Evolutionary conservation across 176 grass and related monocot species (phyloP).

Genomic region (Avena insularis): DNA sequence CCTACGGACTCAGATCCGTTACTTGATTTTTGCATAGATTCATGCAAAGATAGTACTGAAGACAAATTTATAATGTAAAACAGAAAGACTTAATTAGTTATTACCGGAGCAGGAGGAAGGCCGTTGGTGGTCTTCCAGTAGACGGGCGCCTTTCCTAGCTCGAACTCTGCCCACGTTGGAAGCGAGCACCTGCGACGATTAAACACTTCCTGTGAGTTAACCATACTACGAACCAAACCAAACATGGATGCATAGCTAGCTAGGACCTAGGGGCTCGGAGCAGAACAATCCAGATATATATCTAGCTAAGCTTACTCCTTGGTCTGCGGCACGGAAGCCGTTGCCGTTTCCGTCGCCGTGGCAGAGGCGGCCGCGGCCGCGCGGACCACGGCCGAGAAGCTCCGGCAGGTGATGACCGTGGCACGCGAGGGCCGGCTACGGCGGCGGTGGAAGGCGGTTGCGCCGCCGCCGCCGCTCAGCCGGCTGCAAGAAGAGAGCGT

Average conservation of each 20-base stretch:
- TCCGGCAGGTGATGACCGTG: conserved; percentile 27
- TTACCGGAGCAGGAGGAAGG: conserved; percentile 70
- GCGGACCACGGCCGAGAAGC: conserved; percentile 23
- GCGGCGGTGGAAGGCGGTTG: conserved; percentile 30
- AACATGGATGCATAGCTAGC: background rate
- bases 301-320: conserved; percentile 32
- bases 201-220: background rate
- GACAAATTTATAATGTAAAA: background rate
- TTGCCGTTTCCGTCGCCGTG: background rate
- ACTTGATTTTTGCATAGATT: background rate
- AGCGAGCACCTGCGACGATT: conserved; percentile 48
- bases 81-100: conserved; percentile 11
- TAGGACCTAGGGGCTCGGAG: background rate
- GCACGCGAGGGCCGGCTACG: conserved; percentile 3
- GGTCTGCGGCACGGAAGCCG: conserved; percentile 29
- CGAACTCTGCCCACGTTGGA: conserved; percentile 86
- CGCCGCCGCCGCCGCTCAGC: conserved; percentile 39
- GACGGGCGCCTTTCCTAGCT: conserved; percentile 79
- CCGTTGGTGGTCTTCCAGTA: conserved; percentile 90
- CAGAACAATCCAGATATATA: background rate
- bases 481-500: conserved; percentile 57
- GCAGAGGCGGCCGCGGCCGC: conserved; percentile 23
- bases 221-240: background rate
- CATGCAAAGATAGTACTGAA: background rate
- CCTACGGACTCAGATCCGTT: no score